phyloP scores from a whole-genome alignment of 139 green algal species.

The Micractinium conductrix region DNA sequence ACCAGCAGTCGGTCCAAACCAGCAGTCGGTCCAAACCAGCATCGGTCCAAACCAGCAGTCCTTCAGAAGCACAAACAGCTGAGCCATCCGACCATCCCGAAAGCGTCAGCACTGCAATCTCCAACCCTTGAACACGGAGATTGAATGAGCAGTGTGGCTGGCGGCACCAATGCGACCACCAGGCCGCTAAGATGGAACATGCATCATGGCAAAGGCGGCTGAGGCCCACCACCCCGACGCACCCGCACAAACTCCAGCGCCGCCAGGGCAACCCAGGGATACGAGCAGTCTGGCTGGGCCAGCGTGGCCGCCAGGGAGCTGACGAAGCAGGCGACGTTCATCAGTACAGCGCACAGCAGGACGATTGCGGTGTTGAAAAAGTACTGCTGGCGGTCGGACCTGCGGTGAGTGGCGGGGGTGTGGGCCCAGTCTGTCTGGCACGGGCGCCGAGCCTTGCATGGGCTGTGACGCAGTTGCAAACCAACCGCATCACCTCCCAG shows the following conservation, averaged over 20 bases:
- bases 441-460: too few species aligned
- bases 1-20: not conserved
- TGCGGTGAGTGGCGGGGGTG: not conserved
- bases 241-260: conserved; percentile 20
- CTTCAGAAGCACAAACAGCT: too few species aligned
- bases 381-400: not conserved
- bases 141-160: too few species aligned
- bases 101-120: too few species aligned
- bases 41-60: not conserved
- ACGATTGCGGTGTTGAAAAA: not conserved
- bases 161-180: too few species aligned
- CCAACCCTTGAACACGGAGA: too few species aligned
- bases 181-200: too few species aligned
- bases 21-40: not conserved
- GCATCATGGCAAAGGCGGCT: too few species aligned
- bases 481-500: too few species aligned
- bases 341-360: not conserved
- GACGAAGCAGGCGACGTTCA: not conserved
- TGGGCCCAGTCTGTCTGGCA: not conserved
- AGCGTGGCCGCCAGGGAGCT: not conserved
- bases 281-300: conserved; percentile 4
- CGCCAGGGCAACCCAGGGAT: not conserved
- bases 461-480: not conserved
- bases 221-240: not conserved
- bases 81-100: too few species aligned